Conservation (phyloP, 129 eudicot genomes). For the Flaveria sonorensis region DNA sequence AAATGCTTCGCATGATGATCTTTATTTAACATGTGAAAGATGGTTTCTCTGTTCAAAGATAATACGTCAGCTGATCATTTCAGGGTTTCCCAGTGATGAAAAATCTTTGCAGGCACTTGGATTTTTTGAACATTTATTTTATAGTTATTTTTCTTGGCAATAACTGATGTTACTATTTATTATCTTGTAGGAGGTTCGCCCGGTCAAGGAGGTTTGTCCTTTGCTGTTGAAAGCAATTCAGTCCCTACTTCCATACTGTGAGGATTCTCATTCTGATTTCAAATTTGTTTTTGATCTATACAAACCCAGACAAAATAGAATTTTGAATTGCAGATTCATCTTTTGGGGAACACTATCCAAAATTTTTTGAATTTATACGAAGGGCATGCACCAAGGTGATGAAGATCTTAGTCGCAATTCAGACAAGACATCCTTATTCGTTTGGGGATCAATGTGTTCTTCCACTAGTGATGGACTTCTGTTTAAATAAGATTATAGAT, state of each 20-base stretch:
- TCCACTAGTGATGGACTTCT: constrained; percentile 69
- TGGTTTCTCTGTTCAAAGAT: constrained; percentile 93
- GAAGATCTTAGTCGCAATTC: constrained; percentile 82
- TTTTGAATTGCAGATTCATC: constrained; percentile 66
- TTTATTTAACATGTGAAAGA: constrained; percentile 76
- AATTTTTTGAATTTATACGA: constrained; percentile 63
- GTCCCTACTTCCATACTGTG: constrained; percentile 79
- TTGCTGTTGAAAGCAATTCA: constrained; percentile 78
- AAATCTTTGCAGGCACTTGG: constrained; percentile 70
- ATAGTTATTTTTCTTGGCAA: constrained; percentile 4
- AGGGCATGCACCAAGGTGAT: constrained; percentile 81
- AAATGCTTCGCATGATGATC: constrained; percentile 68
- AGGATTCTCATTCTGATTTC: constrained; percentile 39
- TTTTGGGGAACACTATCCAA: constrained; percentile 59
- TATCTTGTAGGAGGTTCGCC: constrained; percentile 75
- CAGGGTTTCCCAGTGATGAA: constrained; percentile 89
- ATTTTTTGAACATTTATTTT: background rate
- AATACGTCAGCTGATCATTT: constrained; percentile 71
- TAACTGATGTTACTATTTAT: background rate
- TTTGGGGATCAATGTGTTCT: constrained; percentile 90
- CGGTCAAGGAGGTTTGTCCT: constrained; percentile 86
- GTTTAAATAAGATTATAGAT: constrained; percentile 73
- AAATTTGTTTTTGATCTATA: constrained; percentile 3
- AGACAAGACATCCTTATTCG: constrained; percentile 88
- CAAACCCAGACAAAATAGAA: background rate